Base-by-base conservation (phyloP, 345 rosid genomes). In the Clausena lansium region DNA sequence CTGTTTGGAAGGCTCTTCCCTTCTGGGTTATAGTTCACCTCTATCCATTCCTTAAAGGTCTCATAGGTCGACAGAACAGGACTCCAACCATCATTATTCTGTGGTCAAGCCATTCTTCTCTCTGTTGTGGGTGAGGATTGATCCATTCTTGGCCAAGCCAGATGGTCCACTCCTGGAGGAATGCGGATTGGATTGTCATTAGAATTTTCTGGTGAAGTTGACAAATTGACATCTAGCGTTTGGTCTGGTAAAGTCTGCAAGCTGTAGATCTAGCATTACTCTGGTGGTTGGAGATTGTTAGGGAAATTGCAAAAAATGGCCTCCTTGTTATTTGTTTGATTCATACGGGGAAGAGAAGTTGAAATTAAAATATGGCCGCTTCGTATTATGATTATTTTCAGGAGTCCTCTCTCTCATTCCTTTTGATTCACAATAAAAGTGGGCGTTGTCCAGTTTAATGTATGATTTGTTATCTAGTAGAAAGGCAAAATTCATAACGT, bases 31-130 rank as follows among this genome's bases (percentile, higher is more conserved):
- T 92, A 17, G 82, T 85, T 24, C 94, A 92, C 71, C 87, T 92
- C 4, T 87, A 89, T 83, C 97, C 97, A 52, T 90, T 90, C 89
- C 80, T 90, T 0, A 90, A 87, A 81, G 94, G 94, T 60, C 74
- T 92, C 61, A 79, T 89, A 0, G 89, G 93, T 71, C 77, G 91
- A 60, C 90, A 86, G 74, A 85, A 85, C 77, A 84, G 87, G 66
- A 88, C 91, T 67, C 92, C 97, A 9, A 89, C 92, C 0, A 89
- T 92, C 55, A 84, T 92, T 61, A 76, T 92, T 39, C 88, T 92
- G 67, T 90, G 97, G 97, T 92, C 97, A 19, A 83, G 80, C 87
- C 92, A 50, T 89, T 90, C 81, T 86, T 90, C 82, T 90, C 93
- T 27, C 85, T 89, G 52, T 71, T 90, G 84, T 92, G 97, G 94